phyloP scores from a whole-genome alignment of 2,329 filamentous ascomycete genomes.

The Colletotrichum horii region DNA sequence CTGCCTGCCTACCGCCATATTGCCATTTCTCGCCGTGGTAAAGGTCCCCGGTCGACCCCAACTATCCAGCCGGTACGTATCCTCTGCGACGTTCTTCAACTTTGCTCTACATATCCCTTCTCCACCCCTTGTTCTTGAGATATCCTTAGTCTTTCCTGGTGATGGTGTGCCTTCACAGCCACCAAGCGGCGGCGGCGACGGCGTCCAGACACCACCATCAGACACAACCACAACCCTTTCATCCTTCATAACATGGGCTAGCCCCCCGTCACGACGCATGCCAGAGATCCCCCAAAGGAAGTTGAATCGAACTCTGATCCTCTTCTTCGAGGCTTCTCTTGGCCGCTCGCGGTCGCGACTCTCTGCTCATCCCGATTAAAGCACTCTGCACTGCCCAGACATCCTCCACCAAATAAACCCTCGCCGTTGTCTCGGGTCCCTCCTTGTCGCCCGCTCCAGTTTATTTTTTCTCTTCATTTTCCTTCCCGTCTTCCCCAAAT shows the following conservation, averaged over 20 bases:
- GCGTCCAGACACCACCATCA: neutral
- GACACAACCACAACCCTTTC: slow-evolving; percentile 6
- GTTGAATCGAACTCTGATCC: neutral
- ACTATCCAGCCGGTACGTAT: slow-evolving; percentile 7
- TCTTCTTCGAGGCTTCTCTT: slow-evolving; percentile 1
- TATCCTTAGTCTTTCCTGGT: neutral
- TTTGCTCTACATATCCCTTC: neutral
- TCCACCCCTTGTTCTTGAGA: neutral
- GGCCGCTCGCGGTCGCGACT: slow-evolving; percentile 3
- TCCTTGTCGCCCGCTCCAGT: slow-evolving; percentile 5
- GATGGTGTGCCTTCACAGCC: neutral
- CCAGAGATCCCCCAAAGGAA: neutral
- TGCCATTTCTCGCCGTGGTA: neutral
- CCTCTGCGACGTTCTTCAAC: neutral
- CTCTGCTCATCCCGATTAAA: neutral
- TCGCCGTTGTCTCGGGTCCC: slow-evolving; percentile 15
- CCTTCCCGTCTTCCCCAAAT: neutral
- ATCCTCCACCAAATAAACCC: slow-evolving; percentile 12
- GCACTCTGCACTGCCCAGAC: neutral
- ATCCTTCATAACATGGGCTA: neutral
- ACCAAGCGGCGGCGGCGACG: neutral
- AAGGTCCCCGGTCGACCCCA: neutral
- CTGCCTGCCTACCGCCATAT: neutral
- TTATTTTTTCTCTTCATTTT: neutral
- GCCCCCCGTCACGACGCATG: neutral